These are phyloP conservation scores for Dendrocalamus sinicus DNA, from an alignment of 176 grass and related monocot genomes.

Conservation along the genomic window DNA sequence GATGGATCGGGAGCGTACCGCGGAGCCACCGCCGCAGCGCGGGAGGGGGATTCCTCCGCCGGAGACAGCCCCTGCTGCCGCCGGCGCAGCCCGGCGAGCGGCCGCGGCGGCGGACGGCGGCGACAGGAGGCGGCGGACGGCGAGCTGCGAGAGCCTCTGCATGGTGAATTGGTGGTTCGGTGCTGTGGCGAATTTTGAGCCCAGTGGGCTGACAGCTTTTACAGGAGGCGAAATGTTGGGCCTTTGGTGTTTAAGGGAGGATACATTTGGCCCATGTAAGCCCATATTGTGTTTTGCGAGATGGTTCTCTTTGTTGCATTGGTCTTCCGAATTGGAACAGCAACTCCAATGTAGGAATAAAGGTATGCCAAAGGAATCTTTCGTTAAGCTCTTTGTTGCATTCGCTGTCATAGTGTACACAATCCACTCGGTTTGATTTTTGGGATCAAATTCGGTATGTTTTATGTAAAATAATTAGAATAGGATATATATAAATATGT, in stretches of 20 bases:
- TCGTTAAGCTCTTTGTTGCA: too few relatives aligned
- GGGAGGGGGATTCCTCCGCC: not conserved
- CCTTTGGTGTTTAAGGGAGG: too few relatives aligned
- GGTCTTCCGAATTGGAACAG: not conserved
- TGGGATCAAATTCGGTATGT: too few relatives aligned
- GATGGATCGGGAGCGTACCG: not conserved
- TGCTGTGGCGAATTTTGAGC: not conserved
- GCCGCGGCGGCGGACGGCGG: conserved; percentile 16
- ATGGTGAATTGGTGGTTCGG: not conserved
- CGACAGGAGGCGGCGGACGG: conserved; percentile 50
- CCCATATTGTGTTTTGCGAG: not conserved
- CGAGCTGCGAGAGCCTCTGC: conserved; percentile 52
- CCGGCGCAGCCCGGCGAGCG: conserved; percentile 9
- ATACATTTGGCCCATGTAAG: too few relatives aligned
- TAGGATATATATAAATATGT: too few relatives aligned
- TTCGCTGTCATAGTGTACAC: too few relatives aligned
- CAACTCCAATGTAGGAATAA: too few relatives aligned
- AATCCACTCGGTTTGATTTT: too few relatives aligned
- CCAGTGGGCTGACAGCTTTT: conserved; percentile 31
- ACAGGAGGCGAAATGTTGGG: not conserved
- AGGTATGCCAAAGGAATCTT: too few relatives aligned
- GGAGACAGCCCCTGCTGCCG: not conserved
- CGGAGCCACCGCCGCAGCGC: not conserved
- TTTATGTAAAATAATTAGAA: too few relatives aligned
- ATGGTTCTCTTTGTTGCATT: not conserved